A percentile compares a stretch with the other conserved stretches of the same genome.
Conservation (phyloP, 2,329 filamentous ascomycete genomes). For the Aspergillus tubingensis region DNA sequence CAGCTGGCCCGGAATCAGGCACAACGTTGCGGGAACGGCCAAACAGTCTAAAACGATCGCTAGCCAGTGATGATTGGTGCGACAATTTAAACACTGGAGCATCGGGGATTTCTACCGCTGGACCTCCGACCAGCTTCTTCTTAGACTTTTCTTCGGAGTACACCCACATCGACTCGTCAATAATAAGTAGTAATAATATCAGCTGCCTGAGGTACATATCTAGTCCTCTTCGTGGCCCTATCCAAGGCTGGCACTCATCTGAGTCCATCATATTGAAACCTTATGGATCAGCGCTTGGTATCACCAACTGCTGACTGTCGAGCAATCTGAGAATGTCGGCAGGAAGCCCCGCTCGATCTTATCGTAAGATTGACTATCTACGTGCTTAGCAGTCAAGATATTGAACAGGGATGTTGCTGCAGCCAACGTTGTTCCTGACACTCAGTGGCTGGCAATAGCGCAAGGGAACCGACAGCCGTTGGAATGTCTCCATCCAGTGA, state of each 20-base stretch:
- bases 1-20: conserved; percentile 3
- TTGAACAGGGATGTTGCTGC: background rate
- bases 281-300: background rate
- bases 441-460: background rate
- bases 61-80: background rate
- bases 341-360: background rate
- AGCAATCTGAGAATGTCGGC: too few relatives aligned
- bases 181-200: too few relatives aligned
- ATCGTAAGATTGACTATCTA: background rate
- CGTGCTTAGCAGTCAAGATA: background rate
- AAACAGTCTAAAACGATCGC: background rate
- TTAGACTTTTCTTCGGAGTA: too few relatives aligned
- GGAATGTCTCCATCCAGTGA: background rate
- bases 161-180: too few relatives aligned
- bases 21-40: background rate
- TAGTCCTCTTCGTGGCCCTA: background rate
- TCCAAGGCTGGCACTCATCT: background rate
- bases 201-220: background rate
- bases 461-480: background rate
- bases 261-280: background rate
- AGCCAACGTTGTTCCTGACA: background rate
- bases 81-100: background rate
- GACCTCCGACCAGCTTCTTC: background rate
- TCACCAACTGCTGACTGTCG: background rate
- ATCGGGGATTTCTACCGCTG: conserved; percentile 1